Evolutionary conservation across 192 early-diverging fungal species (phyloP), one percentile per base, ranked within the genome.

Genomic region (Backusella tuberculispora): DNA sequence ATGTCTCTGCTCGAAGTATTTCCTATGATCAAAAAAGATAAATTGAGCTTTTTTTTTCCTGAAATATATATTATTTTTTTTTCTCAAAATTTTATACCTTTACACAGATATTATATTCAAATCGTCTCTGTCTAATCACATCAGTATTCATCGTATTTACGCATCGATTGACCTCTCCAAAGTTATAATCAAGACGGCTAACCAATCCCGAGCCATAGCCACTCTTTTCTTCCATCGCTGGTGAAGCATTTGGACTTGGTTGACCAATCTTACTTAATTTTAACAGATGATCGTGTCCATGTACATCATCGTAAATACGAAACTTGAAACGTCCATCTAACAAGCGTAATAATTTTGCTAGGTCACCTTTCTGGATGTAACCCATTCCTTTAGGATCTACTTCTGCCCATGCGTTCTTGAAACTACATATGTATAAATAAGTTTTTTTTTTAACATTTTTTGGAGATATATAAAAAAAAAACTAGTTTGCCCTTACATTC

Each of bases 101-200:
- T 26, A 80, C 84, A 60, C 80, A 56, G 66, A 86, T 75, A 73
- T 84, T 86, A 44, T 81, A 86, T 4, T 83, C 41, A 21, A 76
- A 81, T 10, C 85, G 79, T 29, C 78, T 67, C 41, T 50, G 63
- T 45, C 74, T 48, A 3, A 83, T 72, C 21, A 71, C 69, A 3
- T 72, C 63, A 17, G 8, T 10, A 56, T 86, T 72, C 48, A 86
- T 43, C 24, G 75, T 78, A 2, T 72, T 73, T 2, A 84, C 45
- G 12, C 72, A 53, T 7, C 48, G 37, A 38, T 76, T 80, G 8
- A 80, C 64, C 48, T 74, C 37, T 0, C 21, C 24, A 13, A 24
- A 60, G 3, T 60, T 60, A 60, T 60, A 60, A 12, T 60, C 53
- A 60, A 26, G 10, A 10, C 21, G 9, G 21, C 2, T 34, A 34